Evolutionary conservation across 1,139 yeast genomes (phyloP).

Genomic region (Schizosaccharomyces versatilis): DNA sequence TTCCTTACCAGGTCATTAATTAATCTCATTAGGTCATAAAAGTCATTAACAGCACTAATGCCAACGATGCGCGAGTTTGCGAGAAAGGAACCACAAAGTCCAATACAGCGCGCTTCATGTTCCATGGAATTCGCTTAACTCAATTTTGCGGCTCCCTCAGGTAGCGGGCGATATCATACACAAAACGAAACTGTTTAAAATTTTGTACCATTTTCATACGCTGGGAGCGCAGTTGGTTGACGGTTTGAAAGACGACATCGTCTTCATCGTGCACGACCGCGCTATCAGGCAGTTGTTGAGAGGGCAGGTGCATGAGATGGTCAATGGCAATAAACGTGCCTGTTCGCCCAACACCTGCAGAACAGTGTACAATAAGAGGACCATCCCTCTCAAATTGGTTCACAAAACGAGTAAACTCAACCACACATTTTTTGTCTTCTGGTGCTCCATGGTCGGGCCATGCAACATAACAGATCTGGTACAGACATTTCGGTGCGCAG

Average conservation of each 20-base stretch:
- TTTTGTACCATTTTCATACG: constrained; percentile 2
- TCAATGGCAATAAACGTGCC: constrained; percentile 1
- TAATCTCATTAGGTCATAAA: too few species aligned
- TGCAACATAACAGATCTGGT: neutral
- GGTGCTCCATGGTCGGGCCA: neutral
- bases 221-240: neutral
- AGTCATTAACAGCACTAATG: too few species aligned
- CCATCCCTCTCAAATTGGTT: neutral
- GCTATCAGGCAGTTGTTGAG: neutral
- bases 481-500: neutral
- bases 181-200: neutral
- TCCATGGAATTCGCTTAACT: too few species aligned
- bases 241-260: neutral
- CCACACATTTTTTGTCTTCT: neutral
- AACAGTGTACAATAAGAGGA: constrained; percentile 1
- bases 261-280: neutral
- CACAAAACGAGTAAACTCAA: neutral
- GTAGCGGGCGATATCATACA: neutral
- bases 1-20: too few species aligned
- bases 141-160: neutral
- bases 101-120: too few species aligned
- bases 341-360: constrained; percentile 3
- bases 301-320: neutral
- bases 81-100: too few species aligned
- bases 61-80: too few species aligned